Conservation (phyloP, 805 yeast genomes). For the Zygosaccharomyces siamensis region DNA sequence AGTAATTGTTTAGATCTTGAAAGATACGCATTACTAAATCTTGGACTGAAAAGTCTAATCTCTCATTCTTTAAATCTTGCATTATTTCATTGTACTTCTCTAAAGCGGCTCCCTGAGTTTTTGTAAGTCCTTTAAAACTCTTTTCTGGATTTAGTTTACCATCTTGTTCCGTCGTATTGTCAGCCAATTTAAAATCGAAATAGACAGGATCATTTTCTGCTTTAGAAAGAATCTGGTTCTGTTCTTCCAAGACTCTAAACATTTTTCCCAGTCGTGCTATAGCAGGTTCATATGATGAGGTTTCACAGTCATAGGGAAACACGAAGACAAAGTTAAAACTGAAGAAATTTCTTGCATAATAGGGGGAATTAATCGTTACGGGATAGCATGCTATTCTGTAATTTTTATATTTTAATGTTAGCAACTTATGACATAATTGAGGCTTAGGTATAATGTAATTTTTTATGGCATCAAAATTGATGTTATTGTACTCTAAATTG, state of each 20-base stretch:
- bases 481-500: slow-evolving; percentile 36
- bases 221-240: slow-evolving; percentile 65
- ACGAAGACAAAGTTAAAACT: slow-evolving; percentile 91
- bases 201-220: slow-evolving; percentile 42
- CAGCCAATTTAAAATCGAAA: slow-evolving; percentile 26
- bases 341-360: slow-evolving; percentile 86
- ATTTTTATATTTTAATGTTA: slow-evolving; percentile 65
- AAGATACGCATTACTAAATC: slow-evolving; percentile 83
- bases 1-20: slow-evolving; percentile 90
- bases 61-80: slow-evolving; percentile 23
- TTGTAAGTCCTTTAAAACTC: slow-evolving; percentile 7
- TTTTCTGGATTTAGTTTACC: slow-evolving; percentile 10
- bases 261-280: slow-evolving; percentile 78
- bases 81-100: slow-evolving; percentile 31
- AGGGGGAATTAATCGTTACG: slow-evolving; percentile 66
- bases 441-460: slow-evolving; percentile 94
- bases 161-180: slow-evolving; percentile 13
- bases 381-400: slow-evolving; percentile 84
- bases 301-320: slow-evolving; percentile 74
- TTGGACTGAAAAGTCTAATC: slow-evolving; percentile 48
- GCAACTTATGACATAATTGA: slow-evolving; percentile 74
- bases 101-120: slow-evolving; percentile 7
- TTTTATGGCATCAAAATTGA: slow-evolving; percentile 78
- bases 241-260: slow-evolving; percentile 90
- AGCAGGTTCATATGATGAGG: slow-evolving; percentile 82